These are phyloP conservation scores for Colletotrichum tropicale DNA, from an alignment of 2,329 filamentous ascomycete genomes.

Conservation along the genomic window DNA sequence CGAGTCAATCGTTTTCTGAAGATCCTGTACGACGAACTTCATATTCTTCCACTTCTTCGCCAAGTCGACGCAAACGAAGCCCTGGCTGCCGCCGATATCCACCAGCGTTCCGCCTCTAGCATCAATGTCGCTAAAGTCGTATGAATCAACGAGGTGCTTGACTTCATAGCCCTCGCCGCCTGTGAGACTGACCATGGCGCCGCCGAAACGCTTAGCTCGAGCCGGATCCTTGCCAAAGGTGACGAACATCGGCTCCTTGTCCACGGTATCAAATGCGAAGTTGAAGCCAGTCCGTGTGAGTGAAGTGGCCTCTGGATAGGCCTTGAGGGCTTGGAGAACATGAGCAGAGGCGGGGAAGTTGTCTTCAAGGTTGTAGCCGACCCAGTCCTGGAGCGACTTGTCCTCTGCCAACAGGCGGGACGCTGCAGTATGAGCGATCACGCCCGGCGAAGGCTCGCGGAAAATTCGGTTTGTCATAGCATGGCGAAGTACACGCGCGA, in stretches of 20 bases:
- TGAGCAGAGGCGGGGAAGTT: constrained; percentile 53
- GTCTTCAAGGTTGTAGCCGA: constrained; percentile 60
- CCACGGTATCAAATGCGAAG: constrained; percentile 53
- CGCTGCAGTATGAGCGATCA: constrained; percentile 59
- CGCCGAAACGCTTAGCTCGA: constrained; percentile 56
- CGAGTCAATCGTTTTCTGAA: constrained; percentile 18
- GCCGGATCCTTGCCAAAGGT: constrained; percentile 53
- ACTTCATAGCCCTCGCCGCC: constrained; percentile 62
- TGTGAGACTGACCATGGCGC: constrained; percentile 59
- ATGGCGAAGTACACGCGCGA: constrained; percentile 57
- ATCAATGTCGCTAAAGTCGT: constrained; percentile 55
- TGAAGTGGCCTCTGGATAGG: constrained; percentile 52
- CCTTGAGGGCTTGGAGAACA: constrained; percentile 47
- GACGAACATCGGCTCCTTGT: constrained; percentile 58
- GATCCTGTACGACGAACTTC: constrained; percentile 37
- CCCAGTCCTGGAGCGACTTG: constrained; percentile 53
- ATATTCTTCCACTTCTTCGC: constrained; percentile 49
- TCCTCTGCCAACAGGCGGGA: constrained; percentile 57
- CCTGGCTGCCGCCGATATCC: constrained; percentile 63
- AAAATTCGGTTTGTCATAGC: constrained; percentile 64
- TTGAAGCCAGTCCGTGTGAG: constrained; percentile 56
- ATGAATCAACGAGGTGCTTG: constrained; percentile 56
- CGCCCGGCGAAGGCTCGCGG: constrained; percentile 51
- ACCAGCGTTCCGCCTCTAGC: constrained; percentile 53
- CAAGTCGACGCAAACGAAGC: constrained; percentile 60